Conservation (phyloP, 2,329 filamentous ascomycete species). For the Periconia sp. region DNA sequence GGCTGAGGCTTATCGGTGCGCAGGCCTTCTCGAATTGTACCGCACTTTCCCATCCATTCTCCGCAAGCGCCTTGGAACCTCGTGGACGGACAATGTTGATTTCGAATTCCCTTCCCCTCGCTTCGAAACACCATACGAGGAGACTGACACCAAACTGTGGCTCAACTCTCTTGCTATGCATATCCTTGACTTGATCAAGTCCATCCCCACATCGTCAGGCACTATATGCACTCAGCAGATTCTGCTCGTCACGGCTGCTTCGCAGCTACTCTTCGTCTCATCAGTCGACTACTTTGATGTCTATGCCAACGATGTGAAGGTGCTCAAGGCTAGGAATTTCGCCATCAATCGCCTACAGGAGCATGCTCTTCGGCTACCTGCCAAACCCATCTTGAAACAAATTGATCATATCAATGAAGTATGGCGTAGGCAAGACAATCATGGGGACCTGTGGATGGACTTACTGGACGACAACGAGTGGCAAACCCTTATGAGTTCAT, state of each 20-base stretch:
- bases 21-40: conserved; percentile 58
- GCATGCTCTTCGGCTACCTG: conserved; percentile 51
- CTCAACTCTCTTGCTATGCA: conserved; percentile 55
- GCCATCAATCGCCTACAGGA: conserved; percentile 52
- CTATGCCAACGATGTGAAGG: conserved; percentile 46
- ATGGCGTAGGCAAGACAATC: conserved; percentile 55
- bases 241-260: conserved; percentile 53
- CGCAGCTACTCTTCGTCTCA: conserved; percentile 52
- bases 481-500: conserved; percentile 58
- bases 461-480: conserved; percentile 60
- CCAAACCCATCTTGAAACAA: conserved; percentile 55
- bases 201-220: conserved; percentile 55
- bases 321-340: conserved; percentile 52
- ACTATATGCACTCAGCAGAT: conserved; percentile 58
- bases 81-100: conserved; percentile 25
- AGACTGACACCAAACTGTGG: conserved; percentile 44
- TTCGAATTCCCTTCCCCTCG: conserved; percentile 36
- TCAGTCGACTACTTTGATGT: conserved; percentile 40
- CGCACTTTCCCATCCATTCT: conserved; percentile 56
- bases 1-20: conserved; percentile 56
- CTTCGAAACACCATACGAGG: conserved; percentile 36
- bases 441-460: conserved; percentile 59
- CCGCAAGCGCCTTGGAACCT: conserved; percentile 44
- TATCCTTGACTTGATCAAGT: conserved; percentile 52
- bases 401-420: conserved; percentile 55